These are phyloP conservation scores for Imleria badia DNA, from an alignment of 768 basidiomycete genomes.

Conservation along the genomic window DNA sequence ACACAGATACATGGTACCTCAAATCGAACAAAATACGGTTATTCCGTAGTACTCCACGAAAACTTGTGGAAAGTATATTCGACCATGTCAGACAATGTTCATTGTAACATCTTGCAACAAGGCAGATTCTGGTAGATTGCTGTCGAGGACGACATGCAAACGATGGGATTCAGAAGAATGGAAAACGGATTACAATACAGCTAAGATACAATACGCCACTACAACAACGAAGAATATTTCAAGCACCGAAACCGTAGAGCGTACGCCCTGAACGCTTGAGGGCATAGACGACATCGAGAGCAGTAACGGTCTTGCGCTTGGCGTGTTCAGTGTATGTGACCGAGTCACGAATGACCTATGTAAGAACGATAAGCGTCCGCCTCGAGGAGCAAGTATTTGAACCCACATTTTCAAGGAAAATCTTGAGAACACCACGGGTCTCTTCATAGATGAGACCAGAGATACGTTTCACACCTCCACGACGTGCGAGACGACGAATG, in stretches of 20 bases:
- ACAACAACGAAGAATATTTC: neutral
- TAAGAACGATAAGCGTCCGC: constrained; percentile 35
- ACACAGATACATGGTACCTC: no score
- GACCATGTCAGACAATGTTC: no score
- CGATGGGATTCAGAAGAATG: neutral
- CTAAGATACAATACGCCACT: constrained; percentile 21
- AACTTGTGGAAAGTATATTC: no score
- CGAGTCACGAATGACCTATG: constrained; percentile 88
- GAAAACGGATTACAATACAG: constrained; percentile 30
- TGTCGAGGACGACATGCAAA: no score
- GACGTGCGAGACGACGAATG: constrained; percentile 13
- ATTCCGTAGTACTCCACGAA: no score
- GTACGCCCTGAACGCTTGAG: constrained; percentile 85
- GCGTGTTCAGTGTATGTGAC: constrained; percentile 99
- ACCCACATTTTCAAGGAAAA: constrained; percentile 82
- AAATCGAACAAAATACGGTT: no score
- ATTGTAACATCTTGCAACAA: no score
- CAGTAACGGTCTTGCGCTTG: constrained; percentile 93
- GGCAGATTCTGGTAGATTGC: no score
- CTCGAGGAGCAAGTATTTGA: no score
- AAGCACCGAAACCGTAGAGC: constrained; percentile 73
- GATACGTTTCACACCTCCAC: constrained; percentile 36
- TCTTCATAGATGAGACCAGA: constrained; percentile 5
- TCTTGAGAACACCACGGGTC: constrained; percentile 50
- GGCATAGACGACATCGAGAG: constrained; percentile 90